Conservation (phyloP, 176 grass and related monocot species). For the Aechmea fasciata region DNA sequence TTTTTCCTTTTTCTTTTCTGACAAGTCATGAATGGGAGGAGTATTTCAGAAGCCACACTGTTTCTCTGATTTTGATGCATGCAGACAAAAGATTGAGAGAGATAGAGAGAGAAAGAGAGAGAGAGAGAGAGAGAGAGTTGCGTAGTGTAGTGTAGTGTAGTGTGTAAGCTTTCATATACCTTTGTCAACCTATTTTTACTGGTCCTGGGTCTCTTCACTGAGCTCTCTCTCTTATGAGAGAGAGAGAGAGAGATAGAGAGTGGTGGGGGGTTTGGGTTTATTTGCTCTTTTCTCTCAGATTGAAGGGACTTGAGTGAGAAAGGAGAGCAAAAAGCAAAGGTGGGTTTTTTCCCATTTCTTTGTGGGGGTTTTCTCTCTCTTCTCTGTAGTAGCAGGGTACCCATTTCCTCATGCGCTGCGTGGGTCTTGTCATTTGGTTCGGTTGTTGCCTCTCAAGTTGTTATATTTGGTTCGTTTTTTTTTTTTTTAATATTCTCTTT, state of each 20-base stretch:
- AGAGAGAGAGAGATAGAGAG: not conserved
- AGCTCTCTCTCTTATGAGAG: not conserved
- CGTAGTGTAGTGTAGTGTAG: constrained; percentile 25
- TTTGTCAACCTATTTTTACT: constrained; percentile 41
- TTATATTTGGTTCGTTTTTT: not conserved
- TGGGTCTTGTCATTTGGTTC: not conserved
- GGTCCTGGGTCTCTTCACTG: constrained; percentile 23
- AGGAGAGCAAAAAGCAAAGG: constrained; percentile 14
- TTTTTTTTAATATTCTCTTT: not conserved
- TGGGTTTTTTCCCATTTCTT: constrained; percentile 11
- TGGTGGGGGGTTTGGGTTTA: too few species aligned
- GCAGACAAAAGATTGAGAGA: constrained; percentile 25
- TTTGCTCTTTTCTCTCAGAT: not conserved
- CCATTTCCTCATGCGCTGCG: not conserved
- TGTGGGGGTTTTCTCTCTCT: not conserved
- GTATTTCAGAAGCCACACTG: constrained; percentile 50
- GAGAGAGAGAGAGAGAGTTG: constrained; percentile 21
- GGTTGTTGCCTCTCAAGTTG: not conserved
- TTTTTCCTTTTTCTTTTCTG: constrained; percentile 25
- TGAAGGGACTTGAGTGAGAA: constrained; percentile 2
- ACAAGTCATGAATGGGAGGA: constrained; percentile 54
- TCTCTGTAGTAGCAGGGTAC: not conserved
- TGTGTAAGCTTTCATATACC: constrained; percentile 12
- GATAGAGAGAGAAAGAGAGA: constrained; percentile 24
- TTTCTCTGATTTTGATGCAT: constrained; percentile 88